These are phyloP conservation scores for Tillandsia leiboldiana DNA, from an alignment of 176 grass and related monocot species.

Conservation along the genomic window DNA sequence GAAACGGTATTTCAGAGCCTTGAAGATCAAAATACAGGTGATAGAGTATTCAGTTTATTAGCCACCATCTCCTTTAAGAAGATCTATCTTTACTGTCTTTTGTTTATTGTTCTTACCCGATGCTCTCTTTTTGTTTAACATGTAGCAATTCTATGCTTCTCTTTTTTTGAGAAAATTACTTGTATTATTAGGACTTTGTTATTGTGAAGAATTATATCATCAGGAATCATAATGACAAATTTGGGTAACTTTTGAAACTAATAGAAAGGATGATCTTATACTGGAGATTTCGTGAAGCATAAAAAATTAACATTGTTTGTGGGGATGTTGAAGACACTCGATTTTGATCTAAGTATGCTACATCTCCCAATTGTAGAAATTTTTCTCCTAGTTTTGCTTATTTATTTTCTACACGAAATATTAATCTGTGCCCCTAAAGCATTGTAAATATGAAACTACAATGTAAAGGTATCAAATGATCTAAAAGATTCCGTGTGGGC, in stretches of 20 bases:
- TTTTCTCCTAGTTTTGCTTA: too few species aligned
- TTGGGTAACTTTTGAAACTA: too few species aligned
- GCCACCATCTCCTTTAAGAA: not conserved
- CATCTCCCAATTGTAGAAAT: too few species aligned
- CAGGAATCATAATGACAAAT: not conserved
- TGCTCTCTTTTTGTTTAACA: not conserved
- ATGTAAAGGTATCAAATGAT: too few species aligned
- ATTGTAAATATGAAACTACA: too few species aligned
- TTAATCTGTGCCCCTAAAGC: too few species aligned
- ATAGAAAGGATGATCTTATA: not conserved
- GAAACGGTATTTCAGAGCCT: constrained; percentile 93
- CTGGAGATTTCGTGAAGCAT: not conserved
- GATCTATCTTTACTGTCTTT: not conserved
- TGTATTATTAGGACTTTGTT: not conserved
- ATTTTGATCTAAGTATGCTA: too few species aligned
- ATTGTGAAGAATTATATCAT: not conserved
- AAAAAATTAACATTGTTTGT: not conserved
- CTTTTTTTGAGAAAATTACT: not conserved
- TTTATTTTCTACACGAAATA: too few species aligned
- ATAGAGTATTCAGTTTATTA: constrained; percentile 12
- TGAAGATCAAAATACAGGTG: constrained; percentile 86
- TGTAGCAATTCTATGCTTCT: not conserved
- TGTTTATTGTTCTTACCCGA: not conserved
- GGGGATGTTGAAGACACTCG: too few species aligned
- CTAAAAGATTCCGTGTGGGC: too few species aligned